Evolutionary conservation across 176 grass and related monocot species (phyloP).

Genomic region (Typha latifolia): DNA sequence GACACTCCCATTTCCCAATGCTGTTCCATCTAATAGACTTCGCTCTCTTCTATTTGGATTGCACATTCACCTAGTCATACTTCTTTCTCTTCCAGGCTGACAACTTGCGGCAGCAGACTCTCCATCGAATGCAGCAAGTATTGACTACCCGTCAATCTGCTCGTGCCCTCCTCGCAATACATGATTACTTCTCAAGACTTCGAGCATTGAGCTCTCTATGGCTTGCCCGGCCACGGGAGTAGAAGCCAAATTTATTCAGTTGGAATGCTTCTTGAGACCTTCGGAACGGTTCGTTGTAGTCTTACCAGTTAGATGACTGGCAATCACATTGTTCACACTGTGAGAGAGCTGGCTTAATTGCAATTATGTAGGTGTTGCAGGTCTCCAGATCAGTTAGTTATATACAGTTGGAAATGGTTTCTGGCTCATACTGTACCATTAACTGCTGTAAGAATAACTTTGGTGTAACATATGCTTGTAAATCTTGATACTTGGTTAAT

Average conservation of each 20-base stretch:
- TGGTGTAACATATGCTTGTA: slow-evolving; percentile 1
- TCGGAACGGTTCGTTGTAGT: background rate
- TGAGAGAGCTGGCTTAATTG: background rate
- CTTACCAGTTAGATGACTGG: background rate
- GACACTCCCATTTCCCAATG: too few species aligned
- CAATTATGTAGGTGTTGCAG: background rate
- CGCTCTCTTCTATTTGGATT: background rate
- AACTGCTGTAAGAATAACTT: background rate
- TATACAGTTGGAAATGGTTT: background rate
- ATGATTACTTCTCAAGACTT: slow-evolving; percentile 69
- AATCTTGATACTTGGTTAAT: background rate
- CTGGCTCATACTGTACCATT: background rate
- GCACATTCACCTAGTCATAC: background rate
- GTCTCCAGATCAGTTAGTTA: background rate
- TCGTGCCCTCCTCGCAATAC: slow-evolving; percentile 79
- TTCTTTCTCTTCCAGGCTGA: slow-evolving; percentile 55
- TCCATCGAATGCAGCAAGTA: slow-evolving; percentile 84
- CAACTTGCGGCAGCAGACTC: slow-evolving; percentile 80
- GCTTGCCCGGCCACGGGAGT: slow-evolving; percentile 74
- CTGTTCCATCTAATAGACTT: background rate
- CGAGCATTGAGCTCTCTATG: slow-evolving; percentile 87
- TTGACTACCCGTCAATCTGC: slow-evolving; percentile 85
- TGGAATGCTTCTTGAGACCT: background rate
- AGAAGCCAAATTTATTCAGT: slow-evolving; percentile 8
- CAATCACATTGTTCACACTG: too few species aligned